Percentiles rank a stretch among this genome's conserved stretches.
Conservation (phyloP, 371 early-diverging fungal species). For the Mortierella sp. region DNA sequence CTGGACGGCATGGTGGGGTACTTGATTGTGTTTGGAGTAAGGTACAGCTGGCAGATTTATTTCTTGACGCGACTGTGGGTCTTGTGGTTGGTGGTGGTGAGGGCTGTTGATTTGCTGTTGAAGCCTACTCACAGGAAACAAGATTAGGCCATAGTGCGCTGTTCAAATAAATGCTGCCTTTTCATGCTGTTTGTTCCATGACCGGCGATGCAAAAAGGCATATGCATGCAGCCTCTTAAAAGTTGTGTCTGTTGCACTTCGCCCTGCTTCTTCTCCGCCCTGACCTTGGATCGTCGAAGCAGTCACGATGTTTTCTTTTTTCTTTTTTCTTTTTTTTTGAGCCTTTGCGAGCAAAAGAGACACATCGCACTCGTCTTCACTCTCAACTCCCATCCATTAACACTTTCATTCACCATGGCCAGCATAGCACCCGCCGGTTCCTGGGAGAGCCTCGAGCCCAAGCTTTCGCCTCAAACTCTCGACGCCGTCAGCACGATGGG, state of each 20-base stretch:
- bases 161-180: too few relatives aligned
- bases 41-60: conserved; percentile 44
- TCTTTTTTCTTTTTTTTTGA: neutral
- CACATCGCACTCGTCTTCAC: neutral
- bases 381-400: neutral
- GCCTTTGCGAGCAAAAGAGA: neutral
- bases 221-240: too few relatives aligned
- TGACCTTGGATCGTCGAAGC: neutral
- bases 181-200: too few relatives aligned
- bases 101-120: conserved; percentile 9
- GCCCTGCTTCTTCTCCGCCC: too few relatives aligned
- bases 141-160: neutral
- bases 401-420: conserved; percentile 27
- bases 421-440: conserved; percentile 59
- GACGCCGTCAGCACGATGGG: conserved; percentile 65
- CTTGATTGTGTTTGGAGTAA: conserved; percentile 31
- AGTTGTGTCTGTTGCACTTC: too few relatives aligned
- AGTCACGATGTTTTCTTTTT: conserved; percentile 8
- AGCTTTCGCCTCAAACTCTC: conserved; percentile 53
- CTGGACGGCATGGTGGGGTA: conserved; percentile 31
- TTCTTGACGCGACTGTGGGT: conserved; percentile 23
- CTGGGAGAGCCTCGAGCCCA: conserved; percentile 63
- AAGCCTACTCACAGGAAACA: neutral
- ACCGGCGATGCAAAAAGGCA: too few relatives aligned
- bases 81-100: conserved; percentile 28